phyloP scores from a whole-genome alignment of 768 basidiomycete genomes.

The Punctularia strigosozonata region DNA sequence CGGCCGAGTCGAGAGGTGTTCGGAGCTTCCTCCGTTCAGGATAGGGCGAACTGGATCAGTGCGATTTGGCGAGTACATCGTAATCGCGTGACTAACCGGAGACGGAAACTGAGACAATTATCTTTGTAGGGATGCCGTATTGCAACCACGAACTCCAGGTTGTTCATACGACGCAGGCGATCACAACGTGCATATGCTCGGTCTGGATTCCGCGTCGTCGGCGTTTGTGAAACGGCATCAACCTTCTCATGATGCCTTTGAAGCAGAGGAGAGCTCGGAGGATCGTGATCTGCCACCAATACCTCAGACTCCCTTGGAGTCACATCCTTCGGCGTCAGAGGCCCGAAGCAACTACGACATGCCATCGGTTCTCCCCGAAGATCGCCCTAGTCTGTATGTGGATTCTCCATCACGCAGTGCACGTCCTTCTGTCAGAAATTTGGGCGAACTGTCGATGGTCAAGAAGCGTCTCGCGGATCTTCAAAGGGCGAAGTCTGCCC shows the following conservation, averaged over 20 bases:
- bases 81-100: neutral
- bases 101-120: neutral
- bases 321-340: neutral
- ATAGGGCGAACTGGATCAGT: slow-evolving; percentile 65
- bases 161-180: slow-evolving; percentile 10
- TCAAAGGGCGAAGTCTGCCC: slow-evolving; percentile 18
- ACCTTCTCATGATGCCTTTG: no score
- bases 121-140: slow-evolving; percentile 42
- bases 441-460: slow-evolving; percentile 52
- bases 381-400: slow-evolving; percentile 10
- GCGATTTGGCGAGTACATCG: slow-evolving; percentile 49
- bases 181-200: slow-evolving; percentile 7
- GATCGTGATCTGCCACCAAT: neutral
- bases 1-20: slow-evolving; percentile 57
- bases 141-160: slow-evolving; percentile 21
- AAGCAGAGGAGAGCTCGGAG: no score
- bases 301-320: neutral
- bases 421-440: slow-evolving; percentile 53
- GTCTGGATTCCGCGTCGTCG: slow-evolving; percentile 14
- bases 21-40: slow-evolving; percentile 45
- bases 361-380: slow-evolving; percentile 14
- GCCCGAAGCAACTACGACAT: slow-evolving; percentile 9
- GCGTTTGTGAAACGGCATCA: no score
- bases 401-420: slow-evolving; percentile 19
- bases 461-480: slow-evolving; percentile 56